Conservation (phyloP, 139 green algal species). For the Nannochloris sp. region DNA sequence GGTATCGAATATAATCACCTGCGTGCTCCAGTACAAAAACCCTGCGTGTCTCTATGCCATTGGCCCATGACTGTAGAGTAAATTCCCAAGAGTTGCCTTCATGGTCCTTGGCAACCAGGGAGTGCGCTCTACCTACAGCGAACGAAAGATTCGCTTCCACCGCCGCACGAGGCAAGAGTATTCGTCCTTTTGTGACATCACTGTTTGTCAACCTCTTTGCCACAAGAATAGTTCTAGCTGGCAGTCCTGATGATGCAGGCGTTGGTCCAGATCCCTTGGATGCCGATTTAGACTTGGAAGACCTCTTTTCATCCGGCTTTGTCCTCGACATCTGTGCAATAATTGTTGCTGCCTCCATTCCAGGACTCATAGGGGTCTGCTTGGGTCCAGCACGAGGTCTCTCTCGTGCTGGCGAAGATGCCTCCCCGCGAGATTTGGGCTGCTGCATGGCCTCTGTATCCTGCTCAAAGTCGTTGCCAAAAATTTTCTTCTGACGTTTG, state of each 20-base stretch:
- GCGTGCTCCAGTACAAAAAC: slow-evolving; percentile 71
- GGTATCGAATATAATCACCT: slow-evolving; percentile 27
- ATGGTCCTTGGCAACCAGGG: slow-evolving; percentile 27
- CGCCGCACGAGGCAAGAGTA: slow-evolving; percentile 35
- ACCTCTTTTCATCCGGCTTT: background rate
- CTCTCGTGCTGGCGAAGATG: background rate
- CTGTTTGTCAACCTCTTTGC: slow-evolving; percentile 64
- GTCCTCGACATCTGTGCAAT: slow-evolving; percentile 18
- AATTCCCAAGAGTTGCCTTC: slow-evolving; percentile 37
- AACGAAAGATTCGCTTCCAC: slow-evolving; percentile 45
- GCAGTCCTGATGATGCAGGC: slow-evolving; percentile 24
- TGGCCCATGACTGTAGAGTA: slow-evolving; percentile 60
- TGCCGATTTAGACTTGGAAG: slow-evolving; percentile 2
- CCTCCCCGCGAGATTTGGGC: background rate
- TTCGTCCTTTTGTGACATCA: slow-evolving; percentile 50
- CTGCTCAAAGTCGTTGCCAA: slow-evolving; percentile 10
- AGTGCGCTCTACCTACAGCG: slow-evolving; percentile 33
- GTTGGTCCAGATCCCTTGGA: slow-evolving; percentile 11
- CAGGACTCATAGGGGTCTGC: slow-evolving; percentile 13
- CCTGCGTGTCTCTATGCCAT: slow-evolving; percentile 56
- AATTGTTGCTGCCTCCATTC: slow-evolving; percentile 19
- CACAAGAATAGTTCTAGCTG: slow-evolving; percentile 49
- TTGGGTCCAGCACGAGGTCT: background rate
- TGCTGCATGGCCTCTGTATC: background rate
- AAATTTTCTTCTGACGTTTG: slow-evolving; percentile 9